Evolutionary conservation across 371 early-diverging fungal species (phyloP), one percentile per base, ranked within the genome.

Genomic region (Mortierella sp.): DNA sequence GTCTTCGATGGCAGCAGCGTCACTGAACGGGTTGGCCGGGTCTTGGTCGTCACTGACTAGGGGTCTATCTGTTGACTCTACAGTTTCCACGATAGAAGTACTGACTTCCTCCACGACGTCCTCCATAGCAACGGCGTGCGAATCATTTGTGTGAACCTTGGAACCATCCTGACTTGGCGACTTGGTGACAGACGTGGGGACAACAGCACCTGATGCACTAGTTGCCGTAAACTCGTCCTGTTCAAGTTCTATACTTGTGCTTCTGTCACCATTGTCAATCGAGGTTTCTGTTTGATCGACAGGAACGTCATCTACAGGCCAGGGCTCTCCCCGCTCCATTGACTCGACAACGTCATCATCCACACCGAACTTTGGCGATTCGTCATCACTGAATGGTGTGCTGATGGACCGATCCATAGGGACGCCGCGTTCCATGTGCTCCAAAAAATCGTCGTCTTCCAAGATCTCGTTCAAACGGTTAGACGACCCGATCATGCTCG

Each of bases 351-450:
- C 13, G 0, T 65, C 69, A 14, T 74, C 76, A 38, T 74, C 76
- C 43, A 74, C 41, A n/a, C 63, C 43, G 23, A 67, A 73, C 41
- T 60, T 67, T n/a, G 65, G 65, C 2, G 46, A 41, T 16, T 74
- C 76, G 3, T 69, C 69, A 16, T 74, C 69, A 9, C 69, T 74
- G 24, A 57, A 61, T 8, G 76, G 69, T 12, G 76, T 74, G 34
- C 65, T 69, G 49, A 74, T 74, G 2, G 76, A 69, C 23, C 69
- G 60, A 34, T 61, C 54, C 76, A 74, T 68, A 14, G 76, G 76
- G 0, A 74, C 69, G 28, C 76, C 76, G 0, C 76, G 76, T 50
- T 74, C 76, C 76, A 74, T 74, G 9, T 74, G 76, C 34, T 74
- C 76, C 55, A 74, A 50, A 30, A 56, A 68, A 30, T 74, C 76